phyloP scores from a whole-genome alignment of 108 stramenopile species.

The Conticribra guillardii region DNA sequence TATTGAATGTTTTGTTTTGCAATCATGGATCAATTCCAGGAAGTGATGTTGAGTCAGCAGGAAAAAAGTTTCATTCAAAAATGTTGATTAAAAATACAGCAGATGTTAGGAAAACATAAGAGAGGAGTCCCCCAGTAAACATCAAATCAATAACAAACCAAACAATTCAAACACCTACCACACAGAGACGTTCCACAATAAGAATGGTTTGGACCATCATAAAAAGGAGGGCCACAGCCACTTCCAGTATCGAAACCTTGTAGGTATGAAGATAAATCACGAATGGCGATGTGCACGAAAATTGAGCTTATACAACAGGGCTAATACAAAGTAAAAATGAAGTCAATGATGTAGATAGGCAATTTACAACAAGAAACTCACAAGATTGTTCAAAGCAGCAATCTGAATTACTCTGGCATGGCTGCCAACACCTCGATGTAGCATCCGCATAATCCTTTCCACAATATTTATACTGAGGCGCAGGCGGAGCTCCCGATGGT shows the following conservation, averaged over 20 bases:
- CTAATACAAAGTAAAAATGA: no score
- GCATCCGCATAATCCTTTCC: constrained; percentile 13
- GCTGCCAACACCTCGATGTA: constrained; percentile 16
- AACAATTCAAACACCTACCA: no score
- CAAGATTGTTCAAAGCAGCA: constrained; percentile 20
- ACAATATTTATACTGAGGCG: constrained; percentile 11
- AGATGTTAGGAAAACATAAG: no score
- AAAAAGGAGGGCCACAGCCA: constrained; percentile 4
- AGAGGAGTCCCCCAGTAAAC: no score
- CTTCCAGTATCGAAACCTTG: constrained; percentile 16
- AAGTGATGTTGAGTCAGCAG: no score
- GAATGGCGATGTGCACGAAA: neutral
- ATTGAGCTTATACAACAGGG: neutral
- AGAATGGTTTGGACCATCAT: constrained; percentile 10
- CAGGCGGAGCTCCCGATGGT: no score
- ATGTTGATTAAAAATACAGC: no score
- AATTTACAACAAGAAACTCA: neutral
- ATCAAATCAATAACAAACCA: no score
- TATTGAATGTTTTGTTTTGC: no score
- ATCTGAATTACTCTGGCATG: constrained; percentile 2
- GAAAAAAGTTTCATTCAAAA: no score
- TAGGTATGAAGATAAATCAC: neutral
- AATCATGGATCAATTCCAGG: no score
- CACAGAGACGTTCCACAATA: constrained; percentile 16
- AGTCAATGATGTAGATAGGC: no score